A percentile compares a stretch with the other conserved stretches of the same genome.
Conservation (phyloP, 2,329 filamentous ascomycete species). For the Talaromyces sp. region DNA sequence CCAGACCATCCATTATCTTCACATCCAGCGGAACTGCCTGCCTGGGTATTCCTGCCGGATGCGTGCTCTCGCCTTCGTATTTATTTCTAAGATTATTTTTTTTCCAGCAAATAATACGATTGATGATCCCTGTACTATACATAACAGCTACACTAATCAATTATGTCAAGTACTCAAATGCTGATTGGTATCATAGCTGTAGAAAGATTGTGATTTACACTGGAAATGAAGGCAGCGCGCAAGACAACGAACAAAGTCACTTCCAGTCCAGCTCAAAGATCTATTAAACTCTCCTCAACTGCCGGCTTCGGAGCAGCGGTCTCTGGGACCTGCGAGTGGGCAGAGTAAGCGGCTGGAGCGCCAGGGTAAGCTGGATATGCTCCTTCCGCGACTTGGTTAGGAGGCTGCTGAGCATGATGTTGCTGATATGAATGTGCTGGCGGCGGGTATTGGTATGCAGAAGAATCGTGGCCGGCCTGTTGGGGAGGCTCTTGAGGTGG, state of each 20-base stretch:
- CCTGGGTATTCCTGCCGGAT: background rate
- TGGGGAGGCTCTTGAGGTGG: slow-evolving; percentile 15
- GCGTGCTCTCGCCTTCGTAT: background rate
- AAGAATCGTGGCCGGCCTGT: slow-evolving; percentile 10
- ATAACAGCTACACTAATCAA: background rate
- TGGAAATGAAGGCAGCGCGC: background rate
- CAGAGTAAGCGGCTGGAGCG: slow-evolving; percentile 16
- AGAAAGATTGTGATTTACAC: background rate
- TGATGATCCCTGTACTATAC: background rate
- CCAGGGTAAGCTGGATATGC: slow-evolving; percentile 18
- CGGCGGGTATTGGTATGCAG: slow-evolving; percentile 5
- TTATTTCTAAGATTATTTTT: too few relatives aligned
- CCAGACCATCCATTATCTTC: background rate
- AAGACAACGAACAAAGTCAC: slow-evolving; percentile 4
- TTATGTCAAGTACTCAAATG: slow-evolving; percentile 10
- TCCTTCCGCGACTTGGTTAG: slow-evolving; percentile 17
- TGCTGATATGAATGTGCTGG: slow-evolving; percentile 21
- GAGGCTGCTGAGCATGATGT: slow-evolving; percentile 22
- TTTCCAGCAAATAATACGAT: too few relatives aligned
- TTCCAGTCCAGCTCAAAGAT: slow-evolving; percentile 24
- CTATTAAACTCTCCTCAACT: slow-evolving; percentile 32
- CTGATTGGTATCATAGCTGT: slow-evolving; percentile 17
- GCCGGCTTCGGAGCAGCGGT: slow-evolving; percentile 23
- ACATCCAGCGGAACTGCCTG: background rate
- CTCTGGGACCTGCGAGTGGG: slow-evolving; percentile 23